Conservation (phyloP, 306 rosid species). For the Quercus agrifolia region DNA sequence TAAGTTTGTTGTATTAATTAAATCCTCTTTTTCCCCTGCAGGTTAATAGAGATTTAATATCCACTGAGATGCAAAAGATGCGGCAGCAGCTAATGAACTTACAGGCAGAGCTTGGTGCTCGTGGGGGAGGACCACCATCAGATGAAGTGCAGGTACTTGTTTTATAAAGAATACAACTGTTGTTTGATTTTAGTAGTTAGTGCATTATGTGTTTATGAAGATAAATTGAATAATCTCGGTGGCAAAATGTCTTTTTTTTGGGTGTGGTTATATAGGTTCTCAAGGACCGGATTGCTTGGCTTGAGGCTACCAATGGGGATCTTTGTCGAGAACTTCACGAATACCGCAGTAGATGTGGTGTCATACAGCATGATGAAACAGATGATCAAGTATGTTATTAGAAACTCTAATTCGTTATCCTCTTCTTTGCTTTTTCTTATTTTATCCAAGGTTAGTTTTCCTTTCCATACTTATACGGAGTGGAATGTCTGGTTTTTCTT, state of each 20-base stretch:
- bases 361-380: conserved; percentile 41
- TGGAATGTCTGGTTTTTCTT: not conserved
- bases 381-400: conserved; percentile 53
- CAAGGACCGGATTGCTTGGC: conserved; percentile 68
- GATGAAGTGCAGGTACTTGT: conserved; percentile 65
- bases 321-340: conserved; percentile 69
- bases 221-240: conserved; percentile 12
- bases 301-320: conserved; percentile 63
- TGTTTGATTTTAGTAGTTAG: not conserved
- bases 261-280: conserved; percentile 44
- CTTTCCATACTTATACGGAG: conserved; percentile 8
- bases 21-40: conserved; percentile 26
- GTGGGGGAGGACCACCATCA: conserved; percentile 46
- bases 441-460: conserved; percentile 4
- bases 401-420: not conserved
- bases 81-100: conserved; percentile 66
- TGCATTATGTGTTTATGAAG: not conserved
- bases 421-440: conserved; percentile 9
- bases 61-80: conserved; percentile 83
- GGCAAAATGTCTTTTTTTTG: conserved; percentile 11
- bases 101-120: conserved; percentile 76
- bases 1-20: not conserved
- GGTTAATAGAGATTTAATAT: conserved; percentile 76
- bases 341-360: conserved; percentile 62
- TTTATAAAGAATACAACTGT: not conserved